phyloP scores from a whole-genome alignment of 768 basidiomycete genomes.

The Pisolithus tinctorius region DNA sequence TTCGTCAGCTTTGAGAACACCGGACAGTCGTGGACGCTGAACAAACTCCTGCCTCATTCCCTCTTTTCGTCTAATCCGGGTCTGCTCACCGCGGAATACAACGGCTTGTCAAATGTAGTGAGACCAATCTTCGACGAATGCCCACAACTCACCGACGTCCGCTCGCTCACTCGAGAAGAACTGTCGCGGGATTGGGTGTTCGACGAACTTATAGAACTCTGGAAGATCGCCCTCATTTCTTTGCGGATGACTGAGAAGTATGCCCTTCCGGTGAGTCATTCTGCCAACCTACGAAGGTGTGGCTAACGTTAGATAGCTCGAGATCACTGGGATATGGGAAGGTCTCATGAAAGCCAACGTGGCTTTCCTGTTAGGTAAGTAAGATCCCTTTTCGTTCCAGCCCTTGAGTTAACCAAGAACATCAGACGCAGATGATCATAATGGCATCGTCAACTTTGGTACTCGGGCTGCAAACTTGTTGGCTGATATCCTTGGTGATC shows the following conservation, averaged over 20 bases:
- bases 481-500: constrained; percentile 41
- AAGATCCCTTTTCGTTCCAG: not conserved
- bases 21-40: constrained; percentile 37
- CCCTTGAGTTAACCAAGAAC: constrained; percentile 4
- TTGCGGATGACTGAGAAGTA: constrained; percentile 41
- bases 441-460: constrained; percentile 33
- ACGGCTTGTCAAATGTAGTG: constrained; percentile 39
- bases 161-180: constrained; percentile 53
- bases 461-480: constrained; percentile 37
- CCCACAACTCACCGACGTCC: constrained; percentile 46
- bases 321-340: constrained; percentile 51
- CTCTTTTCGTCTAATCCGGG: constrained; percentile 55
- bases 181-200: constrained; percentile 48
- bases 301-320: constrained; percentile 26
- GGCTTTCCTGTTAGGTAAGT: constrained; percentile 39
- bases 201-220: constrained; percentile 43
- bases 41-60: constrained; percentile 42
- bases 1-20: constrained; percentile 31
- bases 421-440: constrained; percentile 39
- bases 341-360: constrained; percentile 48
- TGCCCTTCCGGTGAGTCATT: constrained; percentile 43
- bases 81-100: constrained; percentile 48
- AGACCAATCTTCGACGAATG: constrained; percentile 49
- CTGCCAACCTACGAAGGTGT: not conserved
- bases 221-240: constrained; percentile 40